A percentile compares a stretch with the other conserved stretches of the same genome.
Conservation (phyloP, 441 rosid species). For the Kokia cookei region DNA sequence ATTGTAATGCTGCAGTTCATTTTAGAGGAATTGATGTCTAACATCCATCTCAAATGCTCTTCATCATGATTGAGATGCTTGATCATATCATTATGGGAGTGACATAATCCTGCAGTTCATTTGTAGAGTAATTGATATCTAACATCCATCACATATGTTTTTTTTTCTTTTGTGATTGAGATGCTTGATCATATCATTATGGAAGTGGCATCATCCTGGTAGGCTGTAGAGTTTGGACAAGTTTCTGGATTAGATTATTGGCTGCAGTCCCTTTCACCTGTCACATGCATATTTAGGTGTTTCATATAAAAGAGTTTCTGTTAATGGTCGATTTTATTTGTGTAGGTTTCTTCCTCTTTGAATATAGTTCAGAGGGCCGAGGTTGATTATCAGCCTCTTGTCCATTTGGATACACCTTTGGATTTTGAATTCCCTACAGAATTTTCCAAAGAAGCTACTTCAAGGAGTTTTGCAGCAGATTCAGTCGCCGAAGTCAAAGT, state of each 20-base stretch:
- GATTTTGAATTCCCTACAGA: constrained; percentile 33
- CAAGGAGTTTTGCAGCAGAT: constrained; percentile 17
- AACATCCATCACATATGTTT: not conserved
- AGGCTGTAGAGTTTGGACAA: not conserved
- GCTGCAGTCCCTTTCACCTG: not conserved
- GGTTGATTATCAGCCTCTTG: constrained; percentile 19
- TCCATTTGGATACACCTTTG: constrained; percentile 14
- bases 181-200: not conserved
- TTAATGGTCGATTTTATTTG: not conserved
- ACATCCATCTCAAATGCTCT: not conserved
- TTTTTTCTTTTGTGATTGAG: not conserved
- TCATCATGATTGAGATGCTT: not conserved
- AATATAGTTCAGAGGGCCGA: constrained; percentile 21
- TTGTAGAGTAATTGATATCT: not conserved
- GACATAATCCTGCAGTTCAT: not conserved
- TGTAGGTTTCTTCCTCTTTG: constrained; percentile 11
- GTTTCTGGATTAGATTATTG: not conserved
- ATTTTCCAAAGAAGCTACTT: constrained; percentile 23
- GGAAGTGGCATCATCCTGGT: not conserved
- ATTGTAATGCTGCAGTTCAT: not conserved
- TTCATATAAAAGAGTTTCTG: not conserved
- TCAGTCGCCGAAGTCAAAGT: constrained; percentile 17
- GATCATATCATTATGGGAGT: not conserved
- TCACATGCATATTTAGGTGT: not conserved
- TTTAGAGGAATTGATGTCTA: not conserved